Percentiles rank a stretch among this genome's conserved stretches.
Evolutionary conservation across 257 asterid genomes (phyloP).

Genomic region (Marsdenia floribunda): DNA sequence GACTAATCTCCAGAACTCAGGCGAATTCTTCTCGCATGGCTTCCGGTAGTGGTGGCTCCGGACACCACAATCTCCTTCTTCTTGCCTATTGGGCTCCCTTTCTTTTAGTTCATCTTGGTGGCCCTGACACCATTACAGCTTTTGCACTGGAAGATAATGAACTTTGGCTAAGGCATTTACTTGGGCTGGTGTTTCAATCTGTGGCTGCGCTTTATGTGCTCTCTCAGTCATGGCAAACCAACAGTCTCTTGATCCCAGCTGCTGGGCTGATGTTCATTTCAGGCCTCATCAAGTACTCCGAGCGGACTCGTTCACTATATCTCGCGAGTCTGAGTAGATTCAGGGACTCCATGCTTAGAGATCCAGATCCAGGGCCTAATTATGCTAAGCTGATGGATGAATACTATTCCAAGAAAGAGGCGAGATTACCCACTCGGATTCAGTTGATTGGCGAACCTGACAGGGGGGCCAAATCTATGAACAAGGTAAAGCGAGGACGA

Average conservation of each 20-base stretch:
- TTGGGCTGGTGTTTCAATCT: conserved; percentile 33
- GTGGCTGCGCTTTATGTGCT: conserved; percentile 34
- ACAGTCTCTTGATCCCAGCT: conserved; percentile 35
- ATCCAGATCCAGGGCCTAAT: conserved; percentile 48
- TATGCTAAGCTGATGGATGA: conserved; percentile 48
- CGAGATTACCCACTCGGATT: conserved; percentile 31
- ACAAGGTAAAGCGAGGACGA: conserved; percentile 17
- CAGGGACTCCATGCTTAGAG: conserved; percentile 32
- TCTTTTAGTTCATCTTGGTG: conserved; percentile 51
- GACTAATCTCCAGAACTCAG: conserved; percentile 45
- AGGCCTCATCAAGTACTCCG: conserved; percentile 43
- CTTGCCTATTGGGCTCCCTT: conserved; percentile 50
- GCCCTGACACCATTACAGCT: conserved; percentile 53
- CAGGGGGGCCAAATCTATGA: conserved; percentile 7
- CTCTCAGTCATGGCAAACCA: conserved; percentile 13
- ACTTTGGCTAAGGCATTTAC: conserved; percentile 41
- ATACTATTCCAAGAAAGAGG: conserved; percentile 31
- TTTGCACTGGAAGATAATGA: conserved; percentile 47
- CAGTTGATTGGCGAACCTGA: conserved; percentile 26
- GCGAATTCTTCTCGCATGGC: not conserved
- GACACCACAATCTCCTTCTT: conserved; percentile 6
- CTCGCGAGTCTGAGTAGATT: conserved; percentile 33
- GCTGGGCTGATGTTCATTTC: conserved; percentile 30
- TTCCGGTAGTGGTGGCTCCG: not conserved
- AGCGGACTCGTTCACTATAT: conserved; percentile 35